Percentiles rank a stretch among this genome's conserved stretches.
Conservation (phyloP, 139 green algal genomes). For the Coelastrella sp. region DNA sequence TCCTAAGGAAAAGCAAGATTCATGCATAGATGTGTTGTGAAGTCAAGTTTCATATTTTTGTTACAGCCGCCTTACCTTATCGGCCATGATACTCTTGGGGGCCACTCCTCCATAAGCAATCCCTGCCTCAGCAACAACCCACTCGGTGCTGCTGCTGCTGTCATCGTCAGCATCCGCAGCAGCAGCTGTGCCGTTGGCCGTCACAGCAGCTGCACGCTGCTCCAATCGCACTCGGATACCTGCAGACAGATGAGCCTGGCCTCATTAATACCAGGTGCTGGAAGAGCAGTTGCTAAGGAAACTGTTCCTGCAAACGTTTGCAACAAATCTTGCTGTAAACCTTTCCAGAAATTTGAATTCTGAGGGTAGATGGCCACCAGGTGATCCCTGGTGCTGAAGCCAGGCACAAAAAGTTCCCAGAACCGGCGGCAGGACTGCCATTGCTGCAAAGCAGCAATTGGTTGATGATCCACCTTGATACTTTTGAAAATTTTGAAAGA, state of each 20-base stretch:
- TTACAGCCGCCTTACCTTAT: constrained; percentile 33
- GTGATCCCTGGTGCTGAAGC: too few relatives aligned
- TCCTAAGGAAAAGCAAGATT: not conserved
- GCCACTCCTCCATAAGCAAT: constrained; percentile 93
- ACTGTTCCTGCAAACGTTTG: too few relatives aligned
- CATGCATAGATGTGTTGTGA: not conserved
- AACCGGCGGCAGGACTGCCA: too few relatives aligned
- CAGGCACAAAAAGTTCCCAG: too few relatives aligned
- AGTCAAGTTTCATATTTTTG: not conserved
- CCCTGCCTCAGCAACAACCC: constrained; percentile 71
- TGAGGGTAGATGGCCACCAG: too few relatives aligned
- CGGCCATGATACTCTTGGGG: constrained; percentile 77
- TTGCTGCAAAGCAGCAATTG: too few relatives aligned
- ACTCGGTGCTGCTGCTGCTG: constrained; percentile 60
- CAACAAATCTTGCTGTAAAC: too few relatives aligned
- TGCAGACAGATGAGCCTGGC: not conserved
- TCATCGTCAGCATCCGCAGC: not conserved
- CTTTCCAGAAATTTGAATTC: too few relatives aligned
- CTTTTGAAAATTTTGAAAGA: too few relatives aligned
- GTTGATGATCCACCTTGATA: too few relatives aligned
- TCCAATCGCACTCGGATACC: constrained; percentile 79
- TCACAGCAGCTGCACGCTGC: constrained; percentile 35
- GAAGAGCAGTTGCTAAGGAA: too few relatives aligned
- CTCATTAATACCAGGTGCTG: too few relatives aligned
- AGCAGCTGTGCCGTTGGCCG: not conserved